These are phyloP conservation scores for Trichocomaceae sp. DNA, from an alignment of 2,329 filamentous ascomycete species.

Conservation along the genomic window DNA sequence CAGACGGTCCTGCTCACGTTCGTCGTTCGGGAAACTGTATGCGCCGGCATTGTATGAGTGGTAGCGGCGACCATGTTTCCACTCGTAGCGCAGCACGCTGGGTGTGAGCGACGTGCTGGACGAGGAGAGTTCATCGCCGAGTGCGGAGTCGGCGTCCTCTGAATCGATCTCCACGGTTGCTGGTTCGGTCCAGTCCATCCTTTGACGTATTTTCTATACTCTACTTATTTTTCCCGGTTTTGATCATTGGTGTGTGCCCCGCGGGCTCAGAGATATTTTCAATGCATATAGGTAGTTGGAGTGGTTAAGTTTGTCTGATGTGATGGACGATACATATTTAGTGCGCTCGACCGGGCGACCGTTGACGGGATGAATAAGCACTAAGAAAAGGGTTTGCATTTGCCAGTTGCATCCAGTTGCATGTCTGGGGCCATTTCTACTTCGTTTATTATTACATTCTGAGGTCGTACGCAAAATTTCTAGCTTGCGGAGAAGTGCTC, in stretches of 20 bases:
- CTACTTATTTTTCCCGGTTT: background rate
- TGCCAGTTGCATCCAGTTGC: too few species aligned
- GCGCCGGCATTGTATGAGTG: slow-evolving; percentile 15
- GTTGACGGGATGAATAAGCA: too few species aligned
- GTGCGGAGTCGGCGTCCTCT: slow-evolving; percentile 8
- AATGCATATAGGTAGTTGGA: too few species aligned
- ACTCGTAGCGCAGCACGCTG: slow-evolving; percentile 9
- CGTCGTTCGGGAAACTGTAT: slow-evolving; percentile 34
- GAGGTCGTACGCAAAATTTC: too few species aligned
- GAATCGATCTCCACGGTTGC: slow-evolving; percentile 7
- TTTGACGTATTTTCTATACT: background rate
- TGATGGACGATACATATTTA: too few species aligned
- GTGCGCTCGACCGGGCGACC: too few species aligned
- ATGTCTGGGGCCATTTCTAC: too few species aligned
- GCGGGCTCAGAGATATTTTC: background rate
- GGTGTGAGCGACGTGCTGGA: slow-evolving; percentile 10
- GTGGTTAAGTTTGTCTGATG: too few species aligned
- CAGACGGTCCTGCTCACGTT: slow-evolving; percentile 35
- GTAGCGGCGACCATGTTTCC: slow-evolving; percentile 19
- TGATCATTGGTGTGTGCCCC: background rate
- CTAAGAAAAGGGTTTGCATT: too few species aligned
- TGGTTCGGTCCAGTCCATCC: background rate
- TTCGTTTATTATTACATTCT: too few species aligned
- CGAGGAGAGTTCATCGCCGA: slow-evolving; percentile 8
- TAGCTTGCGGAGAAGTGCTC: too few species aligned